Base-by-base conservation (phyloP, 78 protist species). In the Guillardia theta region DNA sequence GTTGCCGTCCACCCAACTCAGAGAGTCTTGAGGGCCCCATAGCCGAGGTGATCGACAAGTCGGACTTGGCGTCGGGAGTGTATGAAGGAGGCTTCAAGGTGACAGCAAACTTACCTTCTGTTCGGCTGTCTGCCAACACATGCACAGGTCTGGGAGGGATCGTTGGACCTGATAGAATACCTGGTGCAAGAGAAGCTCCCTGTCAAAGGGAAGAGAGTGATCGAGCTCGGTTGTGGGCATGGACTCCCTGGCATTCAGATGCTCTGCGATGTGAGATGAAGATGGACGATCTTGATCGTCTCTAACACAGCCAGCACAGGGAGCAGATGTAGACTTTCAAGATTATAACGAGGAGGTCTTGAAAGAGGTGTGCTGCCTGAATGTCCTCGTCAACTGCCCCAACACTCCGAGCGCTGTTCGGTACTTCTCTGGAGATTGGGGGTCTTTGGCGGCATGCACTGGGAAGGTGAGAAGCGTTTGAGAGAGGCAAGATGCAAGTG, bases 41-140 rank as follows among this genome's bases (percentile, higher is more conserved):
- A 6, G 83, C 83, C 1, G 83, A 12, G 83, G 41, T 24, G 33
- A 33, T 70, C 33, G 83, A 70, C 36, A 24, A 24, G 36, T 70
- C 83, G 36, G 83, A 70, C 83, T 24, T 70, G 83, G 83, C 36
- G 83, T 43, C 83, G 41, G 83, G 83, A 36, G 83, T 70, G 33
- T 70, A 70, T 18, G 83, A 70, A 43, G 83, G 83, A 43, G 83
- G 83, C 33, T 70, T 70, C 41, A 70, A 70, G 41, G 83, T 70
- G 41, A n/a, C n/a, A n/a, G n/a, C n/a, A n/a, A n/a, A n/a, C n/a
- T n/a, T n/a, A n/a, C n/a, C n/a, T n/a, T n/a, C n/a, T n/a, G n/a
- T n/a, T n/a, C n/a, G n/a, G n/a, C n/a, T n/a, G n/a, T n/a, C n/a
- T n/a, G n/a, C n/a, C n/a, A n/a, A n/a, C n/a, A n/a, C n/a, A n/a